A percentile compares a stretch with the other conserved stretches of the same genome.
Conservation (phyloP, 768 basidiomycete species). For the Tylopilus rubrobrunneus region DNA sequence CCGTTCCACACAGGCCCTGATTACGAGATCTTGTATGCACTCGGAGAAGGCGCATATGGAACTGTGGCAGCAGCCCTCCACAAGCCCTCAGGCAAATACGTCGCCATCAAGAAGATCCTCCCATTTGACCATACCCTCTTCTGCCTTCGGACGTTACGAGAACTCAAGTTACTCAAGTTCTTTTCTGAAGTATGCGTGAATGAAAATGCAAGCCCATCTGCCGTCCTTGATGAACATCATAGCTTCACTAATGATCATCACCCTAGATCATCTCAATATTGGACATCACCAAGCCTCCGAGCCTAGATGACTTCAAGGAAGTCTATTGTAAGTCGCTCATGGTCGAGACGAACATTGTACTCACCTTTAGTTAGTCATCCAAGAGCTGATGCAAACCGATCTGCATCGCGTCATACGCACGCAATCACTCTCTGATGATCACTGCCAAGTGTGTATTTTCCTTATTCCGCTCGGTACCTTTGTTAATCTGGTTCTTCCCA, state of each 20-base stretch:
- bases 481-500: conserved; percentile 28
- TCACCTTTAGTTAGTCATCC: conserved; percentile 50
- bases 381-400: conserved; percentile 89
- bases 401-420: conserved; percentile 89
- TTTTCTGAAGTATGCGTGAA: conserved; percentile 77
- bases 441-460: conserved; percentile 56
- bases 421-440: conserved; percentile 87
- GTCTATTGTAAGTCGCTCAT: conserved; percentile 61
- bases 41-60: conserved; percentile 88
- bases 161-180: conserved; percentile 86
- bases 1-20: conserved; percentile 49
- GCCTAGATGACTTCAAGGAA: conserved; percentile 76
- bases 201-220: conserved; percentile 56
- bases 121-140: conserved; percentile 95
- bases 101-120: conserved; percentile 94
- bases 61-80: conserved; percentile 88
- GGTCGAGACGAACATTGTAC: not conserved
- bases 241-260: not conserved
- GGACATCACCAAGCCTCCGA: conserved; percentile 82
- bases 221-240: not conserved
- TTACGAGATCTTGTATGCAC: conserved; percentile 68
- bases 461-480: not conserved
- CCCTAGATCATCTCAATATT: conserved; percentile 85
- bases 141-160: conserved; percentile 83
- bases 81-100: conserved; percentile 73